Percentiles rank a stretch among this genome's conserved stretches.
phyloP scores from a whole-genome alignment of 1,139 yeast species.

The Suhomyces choctaworum region DNA sequence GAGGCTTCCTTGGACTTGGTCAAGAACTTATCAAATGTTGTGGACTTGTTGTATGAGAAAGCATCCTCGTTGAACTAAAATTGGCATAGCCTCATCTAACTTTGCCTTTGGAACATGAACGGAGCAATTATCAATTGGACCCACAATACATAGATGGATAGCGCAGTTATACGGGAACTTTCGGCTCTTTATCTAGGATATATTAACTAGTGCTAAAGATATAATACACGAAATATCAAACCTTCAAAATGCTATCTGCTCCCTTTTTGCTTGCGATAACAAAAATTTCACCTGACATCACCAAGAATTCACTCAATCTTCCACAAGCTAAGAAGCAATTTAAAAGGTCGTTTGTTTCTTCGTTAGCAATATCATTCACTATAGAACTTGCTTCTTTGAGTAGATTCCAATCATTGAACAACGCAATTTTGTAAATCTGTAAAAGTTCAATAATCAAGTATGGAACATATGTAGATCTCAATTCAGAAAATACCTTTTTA shows the following conservation, averaged over 20 bases:
- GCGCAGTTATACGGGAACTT: no score
- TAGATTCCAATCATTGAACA: slow-evolving; percentile 40
- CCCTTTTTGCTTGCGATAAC: slow-evolving; percentile 48
- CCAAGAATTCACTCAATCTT: slow-evolving; percentile 62
- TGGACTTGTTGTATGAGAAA: slow-evolving; percentile 89
- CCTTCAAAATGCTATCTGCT: slow-evolving; percentile 10
- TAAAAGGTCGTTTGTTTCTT: slow-evolving; percentile 40
- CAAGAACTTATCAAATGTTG: slow-evolving; percentile 83
- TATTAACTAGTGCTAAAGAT: not conserved
- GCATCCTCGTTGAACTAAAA: slow-evolving; percentile 80
- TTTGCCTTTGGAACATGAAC: no score
- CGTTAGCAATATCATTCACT: slow-evolving; percentile 52
- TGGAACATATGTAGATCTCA: slow-evolving; percentile 74
- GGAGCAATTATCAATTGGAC: no score
- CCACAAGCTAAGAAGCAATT: slow-evolving; percentile 60
- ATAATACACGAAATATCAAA: slow-evolving; percentile 3
- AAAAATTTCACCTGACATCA: slow-evolving; percentile 56
- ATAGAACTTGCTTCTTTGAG: slow-evolving; percentile 58
- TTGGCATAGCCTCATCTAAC: not conserved
- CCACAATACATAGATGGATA: no score
- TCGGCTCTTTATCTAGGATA: not conserved
- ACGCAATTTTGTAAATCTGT: slow-evolving; percentile 49
- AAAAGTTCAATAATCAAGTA: slow-evolving; percentile 64
- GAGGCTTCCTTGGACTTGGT: slow-evolving; percentile 85
- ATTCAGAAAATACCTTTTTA: slow-evolving; percentile 35